Percentiles rank a stretch among this genome's conserved stretches.
phyloP scores from a whole-genome alignment of 2,329 filamentous ascomycete species.

The Talaromyces sp. region DNA sequence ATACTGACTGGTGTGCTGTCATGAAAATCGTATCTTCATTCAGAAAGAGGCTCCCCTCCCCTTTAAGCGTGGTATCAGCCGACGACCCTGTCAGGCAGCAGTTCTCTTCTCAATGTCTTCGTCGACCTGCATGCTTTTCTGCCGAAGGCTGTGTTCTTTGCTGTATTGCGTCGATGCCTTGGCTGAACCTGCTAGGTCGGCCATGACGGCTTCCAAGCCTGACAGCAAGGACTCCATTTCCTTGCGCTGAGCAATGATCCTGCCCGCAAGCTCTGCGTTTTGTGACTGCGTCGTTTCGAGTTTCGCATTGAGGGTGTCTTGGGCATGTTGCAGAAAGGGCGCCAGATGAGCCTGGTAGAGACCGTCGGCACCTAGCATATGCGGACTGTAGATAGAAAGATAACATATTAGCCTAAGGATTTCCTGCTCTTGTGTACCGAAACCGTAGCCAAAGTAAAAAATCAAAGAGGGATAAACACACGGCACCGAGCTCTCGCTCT shows the following conservation, averaged over 20 bases:
- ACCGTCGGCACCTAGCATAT: slow-evolving; percentile 51
- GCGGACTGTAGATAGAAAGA: slow-evolving; percentile 39
- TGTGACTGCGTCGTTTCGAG: slow-evolving; percentile 46
- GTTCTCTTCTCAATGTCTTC: slow-evolving; percentile 30
- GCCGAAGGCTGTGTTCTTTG: slow-evolving; percentile 31
- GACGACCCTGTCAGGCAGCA: slow-evolving; percentile 17
- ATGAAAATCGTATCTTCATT: neutral
- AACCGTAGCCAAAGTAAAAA: neutral
- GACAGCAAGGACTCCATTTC: slow-evolving; percentile 53
- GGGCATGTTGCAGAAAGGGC: slow-evolving; percentile 49
- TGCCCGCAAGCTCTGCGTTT: slow-evolving; percentile 49
- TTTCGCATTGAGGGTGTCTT: slow-evolving; percentile 43
- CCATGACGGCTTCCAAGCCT: slow-evolving; percentile 51
- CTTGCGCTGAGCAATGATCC: slow-evolving; percentile 47
- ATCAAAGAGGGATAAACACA: slow-evolving; percentile 22
- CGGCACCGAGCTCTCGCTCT: slow-evolving; percentile 38
- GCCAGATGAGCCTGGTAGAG: slow-evolving; percentile 55
- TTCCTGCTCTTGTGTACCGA: neutral
- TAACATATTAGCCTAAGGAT: neutral
- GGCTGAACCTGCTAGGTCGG: slow-evolving; percentile 50
- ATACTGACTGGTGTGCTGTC: slow-evolving; percentile 22
- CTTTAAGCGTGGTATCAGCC: neutral
- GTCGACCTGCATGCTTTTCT: slow-evolving; percentile 39
- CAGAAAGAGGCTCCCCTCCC: neutral
- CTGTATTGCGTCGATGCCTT: slow-evolving; percentile 36